These are phyloP conservation scores for Inonotus hispidus DNA, from an alignment of 1,284 basidiomycete species.

Conservation along the genomic window DNA sequence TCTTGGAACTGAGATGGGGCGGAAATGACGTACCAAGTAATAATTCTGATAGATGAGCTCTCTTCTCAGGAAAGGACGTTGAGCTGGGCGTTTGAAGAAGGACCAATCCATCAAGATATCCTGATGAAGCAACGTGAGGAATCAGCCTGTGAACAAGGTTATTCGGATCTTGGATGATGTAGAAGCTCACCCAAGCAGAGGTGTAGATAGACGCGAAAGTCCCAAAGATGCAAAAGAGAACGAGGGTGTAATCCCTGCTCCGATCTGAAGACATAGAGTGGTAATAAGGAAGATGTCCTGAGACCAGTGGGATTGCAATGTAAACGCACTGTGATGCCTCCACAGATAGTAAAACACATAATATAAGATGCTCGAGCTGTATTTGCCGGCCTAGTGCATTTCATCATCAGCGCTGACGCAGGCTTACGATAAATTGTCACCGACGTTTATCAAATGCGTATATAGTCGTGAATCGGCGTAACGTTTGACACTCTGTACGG, in stretches of 20 bases:
- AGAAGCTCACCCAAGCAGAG: slow-evolving; percentile 59
- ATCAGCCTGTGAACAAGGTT: not conserved
- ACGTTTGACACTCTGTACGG: slow-evolving; percentile 84
- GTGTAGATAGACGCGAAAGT: slow-evolving; percentile 68
- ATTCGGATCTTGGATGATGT: not conserved
- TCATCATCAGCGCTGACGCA: not conserved
- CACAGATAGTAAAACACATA: slow-evolving; percentile 70
- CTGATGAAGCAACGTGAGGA: slow-evolving; percentile 32
- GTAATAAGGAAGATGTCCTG: slow-evolving; percentile 15
- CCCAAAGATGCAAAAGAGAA: slow-evolving; percentile 60
- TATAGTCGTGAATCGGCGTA: slow-evolving; percentile 69
- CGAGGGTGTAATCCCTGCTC: slow-evolving; percentile 44
- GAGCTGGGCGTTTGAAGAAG: slow-evolving; percentile 54
- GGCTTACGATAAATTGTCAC: not conserved
- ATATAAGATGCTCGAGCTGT: slow-evolving; percentile 57
- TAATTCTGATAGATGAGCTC: slow-evolving; percentile 69
- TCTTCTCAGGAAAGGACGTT: slow-evolving; percentile 63
- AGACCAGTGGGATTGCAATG: not conserved
- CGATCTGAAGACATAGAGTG: slow-evolving; percentile 26
- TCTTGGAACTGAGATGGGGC: not conserved
- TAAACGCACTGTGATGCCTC: slow-evolving; percentile 54
- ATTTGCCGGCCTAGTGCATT: slow-evolving; percentile 68
- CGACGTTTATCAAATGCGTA: slow-evolving; percentile 84
- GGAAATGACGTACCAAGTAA: slow-evolving; percentile 43
- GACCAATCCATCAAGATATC: slow-evolving; percentile 84